Base-by-base conservation (phyloP, 805 yeast genomes). In the Nakazawaea ambrosiae region DNA sequence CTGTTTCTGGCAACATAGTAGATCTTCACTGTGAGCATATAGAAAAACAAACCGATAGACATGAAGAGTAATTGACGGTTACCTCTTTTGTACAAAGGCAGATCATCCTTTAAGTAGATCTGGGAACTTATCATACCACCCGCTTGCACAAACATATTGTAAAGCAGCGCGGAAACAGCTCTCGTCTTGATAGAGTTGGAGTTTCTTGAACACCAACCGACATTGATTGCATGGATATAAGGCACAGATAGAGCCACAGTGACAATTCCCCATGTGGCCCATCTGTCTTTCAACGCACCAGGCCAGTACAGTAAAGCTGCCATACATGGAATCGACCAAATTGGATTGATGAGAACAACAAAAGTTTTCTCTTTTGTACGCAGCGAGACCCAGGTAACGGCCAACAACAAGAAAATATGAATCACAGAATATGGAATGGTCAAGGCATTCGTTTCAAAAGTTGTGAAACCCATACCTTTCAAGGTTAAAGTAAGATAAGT, bases 91-190 rank as follows among this genome's bases (percentile, higher is more conserved):
- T 82, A 82, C 24, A 65, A 49, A 1, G 89, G 89, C 29, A 59
- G 60, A 49, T 81, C 89, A 30, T 65, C 68, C 1, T 53, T 51
- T 33, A 78, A 55, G 54, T 81, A 81, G 5, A 81, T 65, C 47
- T 79, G 73, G 6, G 77, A 60, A 3, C 75, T 59, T 8, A 71
- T 58, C 34, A 81, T 75, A 15, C 62, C 54, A 1, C 77, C 81
- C 0, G 74, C 61, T 50, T 81, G 88, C 1, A 73, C 74, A 51
- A 66, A 70, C 65, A 79, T 77, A 48, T 80, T 81, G 49, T 73
- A 78, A 33, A 81, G 40, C 0, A 87, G 77, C 0, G 85, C 74
- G 11, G 81, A 68, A 4, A 81, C 76, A 0, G 87, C 73, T 46
- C 89, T 61, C 2, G 75, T 60, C n/a, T 79, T 57, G 20, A 81